Evolutionary conservation across 257 asterid species (phyloP).

Genomic region (Asclepias syriaca): DNA sequence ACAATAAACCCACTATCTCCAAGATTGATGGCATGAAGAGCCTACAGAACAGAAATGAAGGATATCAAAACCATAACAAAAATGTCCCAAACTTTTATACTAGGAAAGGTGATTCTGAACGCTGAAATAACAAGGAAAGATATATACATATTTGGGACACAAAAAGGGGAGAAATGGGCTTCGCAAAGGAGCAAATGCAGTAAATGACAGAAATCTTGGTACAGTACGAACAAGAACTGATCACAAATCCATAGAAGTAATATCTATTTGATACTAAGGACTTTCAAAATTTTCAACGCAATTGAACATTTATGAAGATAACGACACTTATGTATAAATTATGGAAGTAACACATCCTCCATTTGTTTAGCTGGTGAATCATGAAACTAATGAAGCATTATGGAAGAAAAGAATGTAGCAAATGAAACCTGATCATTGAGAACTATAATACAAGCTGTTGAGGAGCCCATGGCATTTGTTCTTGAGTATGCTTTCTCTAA

Average conservation of each 20-base stretch:
- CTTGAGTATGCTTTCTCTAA: slow-evolving; percentile 63
- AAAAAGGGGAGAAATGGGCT: background rate
- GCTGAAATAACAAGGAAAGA: background rate
- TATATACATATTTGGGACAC: too few relatives aligned
- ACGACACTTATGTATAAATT: background rate
- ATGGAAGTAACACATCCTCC: background rate
- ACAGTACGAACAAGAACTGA: background rate
- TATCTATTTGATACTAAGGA: too few relatives aligned
- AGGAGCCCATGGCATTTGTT: slow-evolving; percentile 74
- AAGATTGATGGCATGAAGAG: slow-evolving; percentile 77
- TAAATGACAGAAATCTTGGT: background rate
- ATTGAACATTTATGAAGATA: too few relatives aligned
- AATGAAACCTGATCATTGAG: slow-evolving; percentile 56
- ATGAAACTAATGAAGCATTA: background rate
- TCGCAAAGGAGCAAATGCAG: background rate
- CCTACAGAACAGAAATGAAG: slow-evolving; percentile 28
- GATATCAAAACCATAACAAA: background rate
- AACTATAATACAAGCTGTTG: slow-evolving; percentile 82
- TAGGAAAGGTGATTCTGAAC: background rate
- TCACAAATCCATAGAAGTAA: too few relatives aligned
- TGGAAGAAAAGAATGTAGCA: background rate
- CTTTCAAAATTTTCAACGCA: too few relatives aligned
- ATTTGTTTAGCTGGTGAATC: background rate
- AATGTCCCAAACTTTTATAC: background rate
- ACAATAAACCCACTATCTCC: slow-evolving; percentile 88